Percentiles rank a stretch among this genome's conserved stretches.
phyloP scores from a whole-genome alignment of 2,329 filamentous ascomycete genomes.

The Trichoderma sp. region DNA sequence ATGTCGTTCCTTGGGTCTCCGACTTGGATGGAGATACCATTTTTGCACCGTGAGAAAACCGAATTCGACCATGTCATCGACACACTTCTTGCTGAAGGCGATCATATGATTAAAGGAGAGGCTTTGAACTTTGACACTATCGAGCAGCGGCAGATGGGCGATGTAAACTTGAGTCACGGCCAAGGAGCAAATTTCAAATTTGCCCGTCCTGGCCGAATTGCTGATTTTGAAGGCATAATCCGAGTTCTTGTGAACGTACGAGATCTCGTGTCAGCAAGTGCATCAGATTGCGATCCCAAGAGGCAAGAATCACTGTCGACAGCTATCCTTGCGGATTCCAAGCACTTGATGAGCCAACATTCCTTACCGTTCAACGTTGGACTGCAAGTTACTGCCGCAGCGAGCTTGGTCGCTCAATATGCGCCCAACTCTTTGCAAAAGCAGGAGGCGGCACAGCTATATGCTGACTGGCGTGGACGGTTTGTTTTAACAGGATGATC shows the following conservation, averaged over 20 bases:
- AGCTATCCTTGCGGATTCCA: background rate
- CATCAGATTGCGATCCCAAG: background rate
- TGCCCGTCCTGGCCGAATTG: background rate
- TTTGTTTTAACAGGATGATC: background rate
- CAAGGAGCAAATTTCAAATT: background rate
- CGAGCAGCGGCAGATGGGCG: background rate
- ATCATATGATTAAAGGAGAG: background rate
- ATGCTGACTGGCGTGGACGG: background rate
- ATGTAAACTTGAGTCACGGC: background rate
- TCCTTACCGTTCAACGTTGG: background rate
- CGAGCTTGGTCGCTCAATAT: conserved; percentile 1
- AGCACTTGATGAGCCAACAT: background rate
- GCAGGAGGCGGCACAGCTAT: background rate
- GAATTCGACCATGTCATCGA: conserved; percentile 16
- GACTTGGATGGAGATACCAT: conserved; percentile 7
- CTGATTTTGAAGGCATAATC: background rate
- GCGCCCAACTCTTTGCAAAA: background rate
- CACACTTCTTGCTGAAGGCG: background rate
- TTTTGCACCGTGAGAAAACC: conserved; percentile 7
- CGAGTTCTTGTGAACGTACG: background rate
- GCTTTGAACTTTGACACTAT: background rate
- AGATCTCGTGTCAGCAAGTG: background rate
- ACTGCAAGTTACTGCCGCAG: background rate
- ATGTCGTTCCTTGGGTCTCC: background rate
- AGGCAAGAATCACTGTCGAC: background rate